Evolutionary conservation across 371 early-diverging fungal genomes (phyloP).

Genomic region (Choanephora cucurbitarum): DNA sequence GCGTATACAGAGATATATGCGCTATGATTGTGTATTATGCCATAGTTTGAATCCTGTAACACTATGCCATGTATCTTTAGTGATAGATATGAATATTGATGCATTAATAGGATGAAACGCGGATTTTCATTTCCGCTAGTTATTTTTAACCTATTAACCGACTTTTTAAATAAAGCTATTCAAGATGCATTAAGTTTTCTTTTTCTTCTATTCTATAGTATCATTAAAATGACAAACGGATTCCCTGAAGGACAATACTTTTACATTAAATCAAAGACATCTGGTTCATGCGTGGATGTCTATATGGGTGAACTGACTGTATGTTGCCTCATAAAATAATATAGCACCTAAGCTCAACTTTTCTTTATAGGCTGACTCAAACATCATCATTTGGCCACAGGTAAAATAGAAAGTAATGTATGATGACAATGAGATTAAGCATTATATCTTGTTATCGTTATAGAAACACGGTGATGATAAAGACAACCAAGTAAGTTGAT

Average conservation of each 20-base stretch:
- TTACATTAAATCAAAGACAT: conserved; percentile 23
- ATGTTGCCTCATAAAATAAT: too few relatives aligned
- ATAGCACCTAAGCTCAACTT: too few relatives aligned
- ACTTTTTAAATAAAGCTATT: neutral
- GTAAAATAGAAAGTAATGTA: conserved; percentile 22
- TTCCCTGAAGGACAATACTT: conserved; percentile 28
- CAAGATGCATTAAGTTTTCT: conserved; percentile 1
- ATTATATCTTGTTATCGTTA: too few relatives aligned
- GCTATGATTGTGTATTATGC: too few relatives aligned
- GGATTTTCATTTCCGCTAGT: neutral
- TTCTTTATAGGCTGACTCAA: conserved; percentile 34
- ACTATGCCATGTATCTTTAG: too few relatives aligned
- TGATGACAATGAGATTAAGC: neutral
- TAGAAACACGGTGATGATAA: conserved; percentile 44
- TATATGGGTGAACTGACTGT: conserved; percentile 31
- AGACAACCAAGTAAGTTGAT: conserved; percentile 38
- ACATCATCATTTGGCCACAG: conserved; percentile 51
- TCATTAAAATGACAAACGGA: conserved; percentile 15
- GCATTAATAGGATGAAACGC: conserved; percentile 6
- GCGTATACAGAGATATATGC: too few relatives aligned
- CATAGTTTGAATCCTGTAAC: too few relatives aligned
- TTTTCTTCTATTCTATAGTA: conserved; percentile 1
- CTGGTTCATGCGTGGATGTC: conserved; percentile 22
- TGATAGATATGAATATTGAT: too few relatives aligned
- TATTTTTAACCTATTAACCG: neutral